Evolutionary conservation across 345 rosid species (phyloP).

Genomic region (Acer yangbiense): DNA sequence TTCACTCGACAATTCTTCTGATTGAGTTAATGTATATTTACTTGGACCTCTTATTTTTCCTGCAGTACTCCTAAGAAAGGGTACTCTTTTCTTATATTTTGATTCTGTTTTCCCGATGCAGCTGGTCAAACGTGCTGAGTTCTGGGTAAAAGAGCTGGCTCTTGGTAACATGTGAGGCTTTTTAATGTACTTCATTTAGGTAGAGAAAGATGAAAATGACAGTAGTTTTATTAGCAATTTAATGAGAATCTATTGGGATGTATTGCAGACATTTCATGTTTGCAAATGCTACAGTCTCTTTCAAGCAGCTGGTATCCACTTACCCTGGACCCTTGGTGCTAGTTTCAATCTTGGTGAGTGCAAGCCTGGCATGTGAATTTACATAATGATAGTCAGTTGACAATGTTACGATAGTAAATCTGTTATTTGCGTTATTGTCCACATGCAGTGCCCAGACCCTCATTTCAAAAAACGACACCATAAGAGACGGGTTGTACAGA

Average conservation of each 20-base stretch:
- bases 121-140: slow-evolving; percentile 79
- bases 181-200: slow-evolving; percentile 8
- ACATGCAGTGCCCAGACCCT: slow-evolving; percentile 90
- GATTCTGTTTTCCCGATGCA: slow-evolving; percentile 33
- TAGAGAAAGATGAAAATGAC: background rate
- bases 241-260: slow-evolving; percentile 22
- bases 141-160: slow-evolving; percentile 77
- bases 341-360: slow-evolving; percentile 85
- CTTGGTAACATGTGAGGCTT: slow-evolving; percentile 70
- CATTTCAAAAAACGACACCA: slow-evolving; percentile 94
- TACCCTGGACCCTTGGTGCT: slow-evolving; percentile 83
- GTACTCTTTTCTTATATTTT: slow-evolving; percentile 21
- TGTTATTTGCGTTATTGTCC: background rate
- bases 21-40: slow-evolving; percentile 31
- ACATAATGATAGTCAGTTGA: background rate
- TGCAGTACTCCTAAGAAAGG: background rate
- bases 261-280: slow-evolving; percentile 74
- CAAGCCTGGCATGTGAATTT: background rate
- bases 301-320: slow-evolving; percentile 53
- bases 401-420: background rate
- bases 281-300: slow-evolving; percentile 84
- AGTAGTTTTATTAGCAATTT: slow-evolving; percentile 20
- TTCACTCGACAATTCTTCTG: slow-evolving; percentile 28
- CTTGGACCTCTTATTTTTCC: slow-evolving; percentile 6
- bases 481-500: slow-evolving; percentile 89